phyloP scores from a whole-genome alignment of 805 yeast genomes.

The Cyberlindnera japonica region DNA sequence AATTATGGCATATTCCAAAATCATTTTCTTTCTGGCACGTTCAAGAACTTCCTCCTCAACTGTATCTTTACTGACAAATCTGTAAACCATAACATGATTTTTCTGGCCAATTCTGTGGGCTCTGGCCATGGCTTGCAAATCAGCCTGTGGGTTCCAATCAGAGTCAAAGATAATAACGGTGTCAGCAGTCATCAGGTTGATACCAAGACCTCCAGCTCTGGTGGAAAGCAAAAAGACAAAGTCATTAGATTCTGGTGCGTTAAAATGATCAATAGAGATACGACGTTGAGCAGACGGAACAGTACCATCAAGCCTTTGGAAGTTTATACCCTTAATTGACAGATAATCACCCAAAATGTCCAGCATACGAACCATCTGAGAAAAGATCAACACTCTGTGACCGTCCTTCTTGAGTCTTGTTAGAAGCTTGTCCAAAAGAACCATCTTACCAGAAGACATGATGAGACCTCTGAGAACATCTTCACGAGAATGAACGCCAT shows the following conservation, averaged over 20 bases:
- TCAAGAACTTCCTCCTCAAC: constrained; percentile 97
- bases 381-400: constrained; percentile 90
- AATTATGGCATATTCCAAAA: constrained; percentile 94
- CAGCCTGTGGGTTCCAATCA: constrained; percentile 99
- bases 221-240: constrained; percentile 88
- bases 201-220: constrained; percentile 98
- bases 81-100: constrained; percentile 93
- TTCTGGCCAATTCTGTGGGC: constrained; percentile 99
- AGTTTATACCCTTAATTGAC: constrained; percentile 78
- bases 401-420: constrained; percentile 87
- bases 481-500: constrained; percentile 57
- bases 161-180: constrained; percentile 97
- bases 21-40: constrained; percentile 97
- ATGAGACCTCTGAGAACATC: constrained; percentile 83
- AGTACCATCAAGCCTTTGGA: constrained; percentile 95
- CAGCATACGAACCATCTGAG: constrained; percentile 96
- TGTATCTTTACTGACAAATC: constrained; percentile 97
- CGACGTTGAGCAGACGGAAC: constrained; percentile 91
- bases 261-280: constrained; percentile 93
- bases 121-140: constrained; percentile 98
- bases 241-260: constrained; percentile 89
- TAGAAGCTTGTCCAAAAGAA: constrained; percentile 81
- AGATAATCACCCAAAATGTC: constrained; percentile 94
- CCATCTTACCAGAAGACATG: constrained; percentile 99
- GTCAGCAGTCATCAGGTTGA: constrained; percentile 98